Base-by-base conservation (phyloP, 371 early-diverging fungal species). In the Dichotomocladium elegans region DNA sequence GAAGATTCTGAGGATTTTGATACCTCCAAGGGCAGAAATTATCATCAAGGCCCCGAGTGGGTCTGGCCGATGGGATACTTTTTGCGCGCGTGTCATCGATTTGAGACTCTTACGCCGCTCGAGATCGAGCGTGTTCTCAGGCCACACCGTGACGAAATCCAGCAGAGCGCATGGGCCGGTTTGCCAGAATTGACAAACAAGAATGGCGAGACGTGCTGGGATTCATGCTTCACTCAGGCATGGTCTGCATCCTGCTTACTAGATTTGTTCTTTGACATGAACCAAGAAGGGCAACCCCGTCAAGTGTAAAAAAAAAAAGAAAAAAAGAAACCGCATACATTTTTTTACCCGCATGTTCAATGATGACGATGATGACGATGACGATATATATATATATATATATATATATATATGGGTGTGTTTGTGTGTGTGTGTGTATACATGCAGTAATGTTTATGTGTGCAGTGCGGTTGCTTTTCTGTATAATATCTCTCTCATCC, bases 41-140 rank as follows among this genome's bases (percentile, higher is more conserved):
- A 98, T 62, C 98, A 98, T 60, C 93, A 97, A 60, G 99, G 97
- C 4, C 83, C 91, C 64, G 99, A 98, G 80, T 98, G 99, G 99
- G 77, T 96, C 5, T 98, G 96, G 96, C 79, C 82, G 11, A 76
- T 85, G 1, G 96, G 95, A 1, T 94, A 86, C 72, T 96, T 86
- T 67, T 73, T 95, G 48, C 85, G 90, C 11, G 93, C 99, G 1
- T 89, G 87, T 41, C 62, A 89, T n/a, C 53, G 79, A 27, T 92
- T 95, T 59, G 72, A 78, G 42, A 57, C 69, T 26, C 53, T 72
- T 26, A 26, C 60, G n/a, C 47, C 55, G 11, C 55, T 59, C 17
- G 63, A 55, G 4, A 74, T 93, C 53, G 85, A 90, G 27, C 82
- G 81, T 2, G 72, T 82, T 29, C 74, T 94, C 58, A 64, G 88